Evolutionary conservation across 2,329 filamentous ascomycete species (phyloP).

Genomic region (Helotiales sp.): DNA sequence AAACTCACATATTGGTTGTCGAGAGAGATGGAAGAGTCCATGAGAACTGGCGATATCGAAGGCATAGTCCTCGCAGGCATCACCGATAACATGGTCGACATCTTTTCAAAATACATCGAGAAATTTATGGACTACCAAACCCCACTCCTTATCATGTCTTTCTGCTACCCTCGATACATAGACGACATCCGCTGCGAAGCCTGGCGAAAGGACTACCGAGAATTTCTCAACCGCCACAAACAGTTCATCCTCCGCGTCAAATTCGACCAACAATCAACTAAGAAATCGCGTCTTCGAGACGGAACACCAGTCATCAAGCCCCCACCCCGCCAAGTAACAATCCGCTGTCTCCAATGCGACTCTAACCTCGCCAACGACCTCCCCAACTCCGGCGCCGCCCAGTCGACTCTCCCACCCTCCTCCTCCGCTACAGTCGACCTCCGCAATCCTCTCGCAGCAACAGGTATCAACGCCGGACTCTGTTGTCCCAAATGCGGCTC

Average conservation of each 20-base stretch:
- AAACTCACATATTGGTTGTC: slow-evolving; percentile 67
- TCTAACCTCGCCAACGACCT: slow-evolving; percentile 50
- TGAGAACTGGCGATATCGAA: slow-evolving; percentile 70
- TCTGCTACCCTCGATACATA: slow-evolving; percentile 74
- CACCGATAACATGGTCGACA: slow-evolving; percentile 68
- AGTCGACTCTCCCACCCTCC: slow-evolving; percentile 15
- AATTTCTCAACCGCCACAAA: slow-evolving; percentile 71
- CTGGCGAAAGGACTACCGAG: slow-evolving; percentile 72
- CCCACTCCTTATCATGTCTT: slow-evolving; percentile 71
- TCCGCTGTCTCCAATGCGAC: slow-evolving; percentile 78
- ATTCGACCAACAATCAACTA: slow-evolving; percentile 76
- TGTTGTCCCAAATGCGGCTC: slow-evolving; percentile 67
- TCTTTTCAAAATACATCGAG: slow-evolving; percentile 73
- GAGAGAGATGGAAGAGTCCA: slow-evolving; percentile 60
- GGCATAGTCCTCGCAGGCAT: slow-evolving; percentile 78
- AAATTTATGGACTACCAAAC: slow-evolving; percentile 79
- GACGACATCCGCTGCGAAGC: slow-evolving; percentile 73
- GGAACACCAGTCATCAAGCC: slow-evolving; percentile 64
- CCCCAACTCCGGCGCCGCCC: slow-evolving; percentile 21
- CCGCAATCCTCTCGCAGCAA: slow-evolving; percentile 57
- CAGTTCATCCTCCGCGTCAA: slow-evolving; percentile 73
- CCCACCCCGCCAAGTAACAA: slow-evolving; percentile 67
- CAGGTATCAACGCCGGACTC: slow-evolving; percentile 59
- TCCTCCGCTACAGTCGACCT: slow-evolving; percentile 26
- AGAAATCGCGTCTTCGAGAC: slow-evolving; percentile 61